Conservation (phyloP, 805 yeast species). For the baker's yeast (Saccharomyces cerevisiae) region DNA sequence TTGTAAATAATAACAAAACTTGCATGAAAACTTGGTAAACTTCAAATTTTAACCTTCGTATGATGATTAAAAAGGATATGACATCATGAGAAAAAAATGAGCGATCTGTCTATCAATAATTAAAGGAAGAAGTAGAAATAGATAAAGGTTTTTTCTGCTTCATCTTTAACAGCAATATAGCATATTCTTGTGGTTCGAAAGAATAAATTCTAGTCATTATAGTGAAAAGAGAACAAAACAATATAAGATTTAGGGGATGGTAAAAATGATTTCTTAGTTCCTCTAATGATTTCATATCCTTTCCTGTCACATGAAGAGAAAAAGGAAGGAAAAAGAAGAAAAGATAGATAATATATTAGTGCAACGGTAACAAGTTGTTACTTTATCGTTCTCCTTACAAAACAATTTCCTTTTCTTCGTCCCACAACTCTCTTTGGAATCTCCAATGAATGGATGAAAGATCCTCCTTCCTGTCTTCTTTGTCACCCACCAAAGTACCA, state of each 20-base stretch:
- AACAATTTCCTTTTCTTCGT: conserved; percentile 50
- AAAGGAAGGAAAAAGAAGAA: neutral
- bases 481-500: conserved; percentile 51
- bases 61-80: neutral
- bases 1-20: neutral
- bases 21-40: neutral
- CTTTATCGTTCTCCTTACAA: conserved; percentile 20
- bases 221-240: neutral
- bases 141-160: neutral
- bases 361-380: neutral
- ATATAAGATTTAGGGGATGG: neutral
- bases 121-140: neutral
- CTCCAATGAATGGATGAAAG: conserved; percentile 61
- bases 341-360: neutral
- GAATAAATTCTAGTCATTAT: neutral
- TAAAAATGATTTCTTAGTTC: neutral
- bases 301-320: neutral
- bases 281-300: neutral
- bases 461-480: conserved; percentile 42
- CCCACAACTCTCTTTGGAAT: conserved; percentile 48
- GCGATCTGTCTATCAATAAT: neutral
- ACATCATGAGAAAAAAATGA: neutral
- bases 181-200: neutral
- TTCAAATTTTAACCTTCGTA: neutral
- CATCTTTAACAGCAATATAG: neutral